These are phyloP conservation scores for Teratosphaeriaceae sp. DNA, from an alignment of 2,329 filamentous ascomycete species.

Conservation along the genomic window DNA sequence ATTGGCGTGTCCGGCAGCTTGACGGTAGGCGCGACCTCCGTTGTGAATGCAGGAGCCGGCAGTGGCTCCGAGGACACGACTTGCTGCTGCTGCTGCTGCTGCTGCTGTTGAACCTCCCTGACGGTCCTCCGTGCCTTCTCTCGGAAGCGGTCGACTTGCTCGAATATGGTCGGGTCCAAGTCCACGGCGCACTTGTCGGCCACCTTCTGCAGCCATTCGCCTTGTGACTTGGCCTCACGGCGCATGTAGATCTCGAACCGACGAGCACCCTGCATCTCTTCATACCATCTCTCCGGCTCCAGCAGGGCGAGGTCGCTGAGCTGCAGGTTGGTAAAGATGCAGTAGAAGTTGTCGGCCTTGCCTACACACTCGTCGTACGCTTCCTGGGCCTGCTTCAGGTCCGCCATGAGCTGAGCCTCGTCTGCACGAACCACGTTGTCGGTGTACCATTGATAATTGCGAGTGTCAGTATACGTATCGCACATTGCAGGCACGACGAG, in stretches of 20 bases:
- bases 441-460: too few species aligned
- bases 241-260: not conserved
- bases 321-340: not conserved
- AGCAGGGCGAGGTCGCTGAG: too few species aligned
- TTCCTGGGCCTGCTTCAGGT: not conserved
- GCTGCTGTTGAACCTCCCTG: too few species aligned
- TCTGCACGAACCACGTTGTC: not conserved
- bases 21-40: too few species aligned
- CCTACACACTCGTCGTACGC: not conserved
- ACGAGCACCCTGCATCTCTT: not conserved
- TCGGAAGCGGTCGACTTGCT: not conserved
- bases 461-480: too few species aligned
- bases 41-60: too few species aligned
- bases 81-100: too few species aligned
- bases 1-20: too few species aligned
- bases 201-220: not conserved
- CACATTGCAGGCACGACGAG: too few species aligned
- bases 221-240: not conserved
- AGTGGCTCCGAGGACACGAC: too few species aligned
- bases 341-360: not conserved
- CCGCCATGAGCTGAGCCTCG: not conserved
- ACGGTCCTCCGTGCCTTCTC: not conserved
- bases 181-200: not conserved
- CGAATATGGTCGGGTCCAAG: not conserved
- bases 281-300: not conserved